These are phyloP conservation scores for Ambrosia trifida DNA, from an alignment of 129 eudicot genomes.

Conservation along the genomic window DNA sequence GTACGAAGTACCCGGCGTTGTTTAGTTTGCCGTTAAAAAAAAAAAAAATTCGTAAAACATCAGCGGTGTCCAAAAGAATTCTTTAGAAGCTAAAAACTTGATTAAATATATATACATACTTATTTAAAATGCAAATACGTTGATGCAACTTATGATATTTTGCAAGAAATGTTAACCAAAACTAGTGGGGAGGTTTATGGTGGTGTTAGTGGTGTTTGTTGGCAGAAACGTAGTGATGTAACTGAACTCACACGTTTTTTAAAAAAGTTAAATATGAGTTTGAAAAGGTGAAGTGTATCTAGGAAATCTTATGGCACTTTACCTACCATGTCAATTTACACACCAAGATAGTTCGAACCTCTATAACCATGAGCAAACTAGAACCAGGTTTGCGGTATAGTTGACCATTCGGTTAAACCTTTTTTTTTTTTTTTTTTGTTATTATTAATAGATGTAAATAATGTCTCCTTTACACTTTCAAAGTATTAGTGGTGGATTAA, in stretches of 20 bases:
- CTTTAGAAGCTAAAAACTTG: not conserved
- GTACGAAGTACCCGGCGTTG: too few relatives aligned
- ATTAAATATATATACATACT: not conserved
- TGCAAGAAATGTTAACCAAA: not conserved
- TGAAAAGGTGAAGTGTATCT: not conserved
- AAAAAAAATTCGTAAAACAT: not conserved
- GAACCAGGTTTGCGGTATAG: not conserved
- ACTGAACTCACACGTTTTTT: not conserved
- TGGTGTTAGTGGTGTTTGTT: slow-evolving; percentile 11
- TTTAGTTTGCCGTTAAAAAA: too few relatives aligned
- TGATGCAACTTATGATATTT: slow-evolving; percentile 7
- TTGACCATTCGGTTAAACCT: too few relatives aligned
- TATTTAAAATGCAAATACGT: not conserved
- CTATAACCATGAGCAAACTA: not conserved
- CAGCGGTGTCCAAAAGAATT: not conserved
- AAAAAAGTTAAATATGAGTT: not conserved
- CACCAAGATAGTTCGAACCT: not conserved
- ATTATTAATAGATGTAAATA: too few relatives aligned
- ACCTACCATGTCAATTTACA: slow-evolving; percentile 11
- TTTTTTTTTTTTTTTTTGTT: too few relatives aligned
- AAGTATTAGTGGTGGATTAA: too few relatives aligned
- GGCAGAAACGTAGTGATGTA: slow-evolving; percentile 9
- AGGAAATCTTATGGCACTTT: not conserved
- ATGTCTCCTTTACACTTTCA: too few relatives aligned
- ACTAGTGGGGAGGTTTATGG: slow-evolving; percentile 15